Base-by-base conservation (phyloP, 2,329 filamentous ascomycete species). In the Alternaria panax region DNA sequence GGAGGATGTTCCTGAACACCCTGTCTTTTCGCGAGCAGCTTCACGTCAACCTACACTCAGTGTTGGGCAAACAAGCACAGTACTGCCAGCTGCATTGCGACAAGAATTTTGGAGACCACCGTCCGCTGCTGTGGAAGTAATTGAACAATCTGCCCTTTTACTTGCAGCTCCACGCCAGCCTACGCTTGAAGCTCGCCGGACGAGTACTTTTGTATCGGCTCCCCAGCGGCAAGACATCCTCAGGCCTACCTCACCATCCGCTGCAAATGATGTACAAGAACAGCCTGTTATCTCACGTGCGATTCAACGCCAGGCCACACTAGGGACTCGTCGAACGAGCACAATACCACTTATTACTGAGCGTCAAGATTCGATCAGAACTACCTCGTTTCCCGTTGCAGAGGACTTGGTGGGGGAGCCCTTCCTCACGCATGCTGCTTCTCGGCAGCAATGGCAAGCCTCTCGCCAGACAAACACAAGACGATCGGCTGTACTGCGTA, bases 201-300 rank as follows among this genome's bases (percentile, higher is more conserved):
- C 22, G 9, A 43, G 41, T 25, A 43, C 41, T 43, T 9, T 30
- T 9, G 11, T 9, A 30, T 30, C 28, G 8, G 28, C 28, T 9
- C 11, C 11, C 6, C 41, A 43, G 41, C 41, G 41, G 24, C 24
- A 43, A 27, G n/a, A 43, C 16, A 25, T 14, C 9, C 22, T n/a
- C 41, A 43, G 41, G 22, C 41, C 41, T 24, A 27, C 41, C 2
- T 43, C 41, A 27, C 22, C 55, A n/a, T 43, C 59, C 22, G 58
- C 62, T 51, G 41, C 27, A 27, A 38, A 65, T 28, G 53, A 65
- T 45, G 22, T 16, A 16, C 22, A 20, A n/a, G 41, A 27, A 14
- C 22, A 24, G 41, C 12, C 7, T 14, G n/a, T n/a, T 24, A 16
- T 43, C 14, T 43, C 22, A 16, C 41, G 41, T 43, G 11, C 41